A percentile compares a stretch with the other conserved stretches of the same genome.
These are phyloP conservation scores for Diaporthe longicolla DNA, from an alignment of 2,329 filamentous ascomycete genomes.

Conservation along the genomic window DNA sequence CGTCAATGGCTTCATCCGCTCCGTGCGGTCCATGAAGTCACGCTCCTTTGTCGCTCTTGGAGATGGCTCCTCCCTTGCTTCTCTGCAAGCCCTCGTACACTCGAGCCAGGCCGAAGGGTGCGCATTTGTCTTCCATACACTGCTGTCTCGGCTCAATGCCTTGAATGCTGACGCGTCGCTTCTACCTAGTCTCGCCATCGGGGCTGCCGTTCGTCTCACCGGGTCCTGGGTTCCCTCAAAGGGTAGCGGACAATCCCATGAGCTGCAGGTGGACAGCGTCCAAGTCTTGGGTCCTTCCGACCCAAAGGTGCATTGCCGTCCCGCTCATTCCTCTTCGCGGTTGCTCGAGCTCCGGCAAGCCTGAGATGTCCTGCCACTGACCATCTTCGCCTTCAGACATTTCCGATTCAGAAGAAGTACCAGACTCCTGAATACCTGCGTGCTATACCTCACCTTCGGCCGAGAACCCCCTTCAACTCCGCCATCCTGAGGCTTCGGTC, in stretches of 20 bases:
- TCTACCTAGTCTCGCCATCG: constrained; percentile 78
- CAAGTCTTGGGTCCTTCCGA: constrained; percentile 83
- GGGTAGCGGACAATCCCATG: constrained; percentile 79
- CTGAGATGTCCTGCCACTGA: constrained; percentile 38
- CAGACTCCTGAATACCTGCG: constrained; percentile 91
- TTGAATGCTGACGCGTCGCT: constrained; percentile 49
- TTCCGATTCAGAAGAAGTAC: constrained; percentile 96
- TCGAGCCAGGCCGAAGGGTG: constrained; percentile 81
- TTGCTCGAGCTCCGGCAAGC: not conserved
- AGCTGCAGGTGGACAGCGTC: constrained; percentile 81
- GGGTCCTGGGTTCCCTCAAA: constrained; percentile 83
- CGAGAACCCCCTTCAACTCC: constrained; percentile 85
- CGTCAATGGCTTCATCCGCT: constrained; percentile 85
- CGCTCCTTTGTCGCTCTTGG: constrained; percentile 87
- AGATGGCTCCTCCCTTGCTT: constrained; percentile 85
- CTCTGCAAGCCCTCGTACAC: constrained; percentile 85
- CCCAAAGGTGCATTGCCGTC: constrained; percentile 71
- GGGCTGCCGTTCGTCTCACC: constrained; percentile 81
- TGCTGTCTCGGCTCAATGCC: constrained; percentile 46
- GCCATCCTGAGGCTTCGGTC: constrained; percentile 87
- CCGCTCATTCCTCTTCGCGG: not conserved
- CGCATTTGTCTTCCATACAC: constrained; percentile 51
- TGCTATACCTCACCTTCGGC: constrained; percentile 87
- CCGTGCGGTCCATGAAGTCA: constrained; percentile 87
- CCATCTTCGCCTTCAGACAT: constrained; percentile 70